Evolutionary conservation across 192 early-diverging fungal species (phyloP).

Genomic region (Backusella tarrabulga): DNA sequence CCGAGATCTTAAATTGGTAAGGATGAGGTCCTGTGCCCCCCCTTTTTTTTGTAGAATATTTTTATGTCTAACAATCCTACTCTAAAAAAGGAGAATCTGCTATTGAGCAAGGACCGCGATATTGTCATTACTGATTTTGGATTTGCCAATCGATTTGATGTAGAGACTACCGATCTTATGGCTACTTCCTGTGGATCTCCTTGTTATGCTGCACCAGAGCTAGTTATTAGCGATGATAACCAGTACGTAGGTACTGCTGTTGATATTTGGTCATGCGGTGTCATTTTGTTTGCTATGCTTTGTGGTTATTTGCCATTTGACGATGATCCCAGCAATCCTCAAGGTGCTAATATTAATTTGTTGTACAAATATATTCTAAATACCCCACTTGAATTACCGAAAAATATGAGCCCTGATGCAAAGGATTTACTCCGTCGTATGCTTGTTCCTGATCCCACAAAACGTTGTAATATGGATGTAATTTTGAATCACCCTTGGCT

Average conservation of each 20-base stretch:
- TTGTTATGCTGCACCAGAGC: conserved; percentile 97
- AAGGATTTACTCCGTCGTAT: conserved; percentile 80
- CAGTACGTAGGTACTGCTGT: conserved; percentile 91
- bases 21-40: neutral
- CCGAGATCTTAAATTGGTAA: conserved; percentile 87
- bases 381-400: conserved; percentile 79
- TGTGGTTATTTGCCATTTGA: conserved; percentile 87
- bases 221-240: conserved; percentile 90
- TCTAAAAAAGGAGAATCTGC: conserved; percentile 78
- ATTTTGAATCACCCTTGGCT: conserved; percentile 72
- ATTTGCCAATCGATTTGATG: conserved; percentile 86
- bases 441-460: conserved; percentile 85
- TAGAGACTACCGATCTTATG: conserved; percentile 72
- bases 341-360: conserved; percentile 83
- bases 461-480: conserved; percentile 65
- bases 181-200: conserved; percentile 94
- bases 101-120: conserved; percentile 87
- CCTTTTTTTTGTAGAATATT: no score
- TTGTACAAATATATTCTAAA: conserved; percentile 83
- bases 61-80: neutral
- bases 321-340: conserved; percentile 83
- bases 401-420: conserved; percentile 70
- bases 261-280: conserved; percentile 98
- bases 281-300: conserved; percentile 93
- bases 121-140: conserved; percentile 98